Conservation (phyloP, 495 filamentous ascomycete species). For the Neurospora cerealis region DNA sequence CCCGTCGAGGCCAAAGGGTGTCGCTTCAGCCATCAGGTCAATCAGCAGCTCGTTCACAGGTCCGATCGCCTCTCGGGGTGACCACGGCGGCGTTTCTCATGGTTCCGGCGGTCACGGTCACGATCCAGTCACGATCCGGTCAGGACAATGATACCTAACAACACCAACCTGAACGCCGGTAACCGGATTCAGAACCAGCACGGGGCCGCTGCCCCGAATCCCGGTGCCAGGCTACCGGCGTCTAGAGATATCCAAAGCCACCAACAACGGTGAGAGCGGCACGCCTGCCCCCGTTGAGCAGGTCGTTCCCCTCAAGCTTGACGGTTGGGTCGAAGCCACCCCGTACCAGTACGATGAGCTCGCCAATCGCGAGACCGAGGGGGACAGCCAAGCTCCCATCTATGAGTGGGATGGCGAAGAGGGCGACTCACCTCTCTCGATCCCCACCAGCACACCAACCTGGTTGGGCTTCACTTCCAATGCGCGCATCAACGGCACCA, state of each 20-base stretch:
- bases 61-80: not conserved
- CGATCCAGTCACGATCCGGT: too few relatives aligned
- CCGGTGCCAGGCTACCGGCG: constrained; percentile 1
- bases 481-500: constrained; percentile 17
- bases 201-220: not conserved
- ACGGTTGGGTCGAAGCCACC: constrained; percentile 44
- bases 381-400: constrained; percentile 41
- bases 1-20: constrained; percentile 5
- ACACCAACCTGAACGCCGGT: not conserved
- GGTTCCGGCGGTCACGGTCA: not conserved
- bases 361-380: constrained; percentile 14
- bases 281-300: constrained; percentile 2
- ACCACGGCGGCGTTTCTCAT: not conserved
- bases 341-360: constrained; percentile 47
- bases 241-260: not conserved
- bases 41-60: not conserved
- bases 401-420: constrained; percentile 83
- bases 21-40: not conserved
- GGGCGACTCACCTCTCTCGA: constrained; percentile 44
- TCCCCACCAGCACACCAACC: constrained; percentile 4
- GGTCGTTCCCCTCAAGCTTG: constrained; percentile 1
- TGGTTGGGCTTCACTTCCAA: constrained; percentile 14
- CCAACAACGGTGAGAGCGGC: not conserved
- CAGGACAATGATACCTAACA: not conserved
- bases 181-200: not conserved